Percentiles rank a stretch among this genome's conserved stretches.
Conservation (phyloP, 305 asterid species). For the Withania somnifera region DNA sequence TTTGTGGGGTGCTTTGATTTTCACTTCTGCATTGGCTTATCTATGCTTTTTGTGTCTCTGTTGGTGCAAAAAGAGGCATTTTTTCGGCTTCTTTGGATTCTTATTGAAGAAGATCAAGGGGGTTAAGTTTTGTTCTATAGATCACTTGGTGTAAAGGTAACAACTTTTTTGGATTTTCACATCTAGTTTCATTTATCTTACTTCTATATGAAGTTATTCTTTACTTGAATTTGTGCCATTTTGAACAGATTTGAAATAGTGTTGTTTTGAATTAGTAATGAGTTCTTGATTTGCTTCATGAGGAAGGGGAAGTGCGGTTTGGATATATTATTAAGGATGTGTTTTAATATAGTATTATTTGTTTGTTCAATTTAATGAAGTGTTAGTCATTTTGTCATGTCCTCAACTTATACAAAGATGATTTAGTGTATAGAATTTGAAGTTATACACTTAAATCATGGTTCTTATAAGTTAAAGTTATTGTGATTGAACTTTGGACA, state of each 20-base stretch:
- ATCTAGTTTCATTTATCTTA: neutral
- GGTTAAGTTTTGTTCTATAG: slow-evolving; percentile 28
- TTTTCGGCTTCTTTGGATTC: slow-evolving; percentile 38
- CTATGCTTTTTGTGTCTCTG: slow-evolving; percentile 13
- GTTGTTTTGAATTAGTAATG: neutral
- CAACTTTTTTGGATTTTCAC: neutral
- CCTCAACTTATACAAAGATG: too few relatives aligned
- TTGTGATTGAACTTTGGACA: too few relatives aligned
- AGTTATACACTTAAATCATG: too few relatives aligned
- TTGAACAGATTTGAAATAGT: neutral
- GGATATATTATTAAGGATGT: too few relatives aligned
- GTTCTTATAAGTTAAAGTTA: too few relatives aligned
- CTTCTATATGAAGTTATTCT: slow-evolving; percentile 19
- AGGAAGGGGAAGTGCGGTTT: neutral
- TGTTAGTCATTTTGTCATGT: too few relatives aligned
- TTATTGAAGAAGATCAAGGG: slow-evolving; percentile 56
- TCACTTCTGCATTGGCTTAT: slow-evolving; percentile 8
- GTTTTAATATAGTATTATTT: too few relatives aligned
- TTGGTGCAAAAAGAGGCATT: slow-evolving; percentile 23
- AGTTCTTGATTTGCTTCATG: neutral
- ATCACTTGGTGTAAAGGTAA: slow-evolving; percentile 36
- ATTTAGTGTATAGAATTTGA: too few relatives aligned
- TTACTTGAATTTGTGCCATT: neutral
- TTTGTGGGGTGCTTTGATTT: slow-evolving; percentile 2
- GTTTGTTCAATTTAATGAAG: too few relatives aligned